Evolutionary conservation across 768 basidiomycete genomes (phyloP).

Genomic region (Kwoniella newhampshirensis): DNA sequence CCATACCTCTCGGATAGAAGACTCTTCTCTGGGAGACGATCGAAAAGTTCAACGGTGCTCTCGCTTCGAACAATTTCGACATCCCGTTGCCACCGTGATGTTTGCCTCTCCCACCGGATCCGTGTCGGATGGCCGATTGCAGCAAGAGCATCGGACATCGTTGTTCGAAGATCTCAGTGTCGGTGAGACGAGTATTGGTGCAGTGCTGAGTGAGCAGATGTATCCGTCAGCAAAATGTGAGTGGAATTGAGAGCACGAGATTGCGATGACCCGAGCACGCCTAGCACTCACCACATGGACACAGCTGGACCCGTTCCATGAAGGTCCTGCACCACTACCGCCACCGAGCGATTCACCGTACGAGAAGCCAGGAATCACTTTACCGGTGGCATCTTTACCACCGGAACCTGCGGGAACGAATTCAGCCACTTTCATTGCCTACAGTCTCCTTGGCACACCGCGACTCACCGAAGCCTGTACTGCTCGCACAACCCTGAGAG

Average conservation of each 20-base stretch:
- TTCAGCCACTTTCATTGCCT: conserved; percentile 84
- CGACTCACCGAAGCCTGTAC: conserved; percentile 32
- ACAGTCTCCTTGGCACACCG: too few species aligned
- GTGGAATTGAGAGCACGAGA: conserved; percentile 35
- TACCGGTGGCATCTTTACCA: conserved; percentile 13
- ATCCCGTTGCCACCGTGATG: conserved; percentile 42
- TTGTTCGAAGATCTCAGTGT: conserved; percentile 31
- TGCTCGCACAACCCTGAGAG: conserved; percentile 34
- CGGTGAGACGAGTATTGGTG: conserved; percentile 24
- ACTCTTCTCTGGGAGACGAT: conserved; percentile 42
- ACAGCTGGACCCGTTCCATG: conserved; percentile 39
- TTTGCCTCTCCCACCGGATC: conserved; percentile 37
- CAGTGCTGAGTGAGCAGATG: conserved; percentile 23
- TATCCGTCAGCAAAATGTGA: conserved; percentile 26
- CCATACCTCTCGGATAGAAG: conserved; percentile 38
- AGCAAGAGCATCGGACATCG: conserved; percentile 37
- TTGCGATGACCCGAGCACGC: conserved; percentile 24
- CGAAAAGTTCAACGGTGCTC: conserved; percentile 33
- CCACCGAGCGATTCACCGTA: conserved; percentile 66
- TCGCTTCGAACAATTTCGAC: conserved; percentile 41
- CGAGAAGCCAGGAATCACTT: conserved; percentile 54
- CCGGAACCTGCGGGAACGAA: conserved; percentile 15
- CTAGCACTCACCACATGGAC: conserved; percentile 26
- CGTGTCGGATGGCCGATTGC: conserved; percentile 31
- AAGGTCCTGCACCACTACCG: conserved; percentile 44